Conservation (phyloP, 768 basidiomycete genomes). For the Agrocybe chaxingu region DNA sequence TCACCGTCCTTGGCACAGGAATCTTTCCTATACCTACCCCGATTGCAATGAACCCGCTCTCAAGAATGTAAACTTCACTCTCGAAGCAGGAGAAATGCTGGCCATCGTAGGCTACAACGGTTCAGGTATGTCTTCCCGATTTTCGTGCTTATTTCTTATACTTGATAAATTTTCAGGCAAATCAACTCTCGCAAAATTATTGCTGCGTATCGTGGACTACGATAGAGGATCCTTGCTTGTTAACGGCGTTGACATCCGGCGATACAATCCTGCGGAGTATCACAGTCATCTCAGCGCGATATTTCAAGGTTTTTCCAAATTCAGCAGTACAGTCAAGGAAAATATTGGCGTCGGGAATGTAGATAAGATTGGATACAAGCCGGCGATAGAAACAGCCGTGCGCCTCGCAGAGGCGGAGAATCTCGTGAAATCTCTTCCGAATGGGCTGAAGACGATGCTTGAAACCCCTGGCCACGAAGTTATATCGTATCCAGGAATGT, state of each 20-base stretch:
- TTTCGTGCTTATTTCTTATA: constrained; percentile 8
- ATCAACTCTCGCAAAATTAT: constrained; percentile 80
- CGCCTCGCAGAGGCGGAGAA: constrained; percentile 67
- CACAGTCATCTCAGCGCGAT: constrained; percentile 77
- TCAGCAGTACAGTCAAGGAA: constrained; percentile 71
- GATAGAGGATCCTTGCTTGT: constrained; percentile 64
- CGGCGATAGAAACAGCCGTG: constrained; percentile 63
- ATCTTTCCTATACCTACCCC: constrained; percentile 73
- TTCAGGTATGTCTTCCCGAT: constrained; percentile 49
- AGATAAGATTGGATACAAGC: constrained; percentile 52
- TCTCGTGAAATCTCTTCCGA: constrained; percentile 63
- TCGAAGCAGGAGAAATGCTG: constrained; percentile 74
- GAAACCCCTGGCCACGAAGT: constrained; percentile 60
- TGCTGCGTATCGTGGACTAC: constrained; percentile 78
- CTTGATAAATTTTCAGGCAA: constrained; percentile 51
- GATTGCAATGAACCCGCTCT: constrained; percentile 67
- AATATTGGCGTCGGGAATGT: constrained; percentile 86
- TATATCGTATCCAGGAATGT: constrained; percentile 42
- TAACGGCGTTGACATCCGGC: constrained; percentile 68
- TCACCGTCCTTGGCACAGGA: constrained; percentile 21
- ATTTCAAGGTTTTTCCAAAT: constrained; percentile 85
- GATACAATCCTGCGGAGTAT: constrained; percentile 63
- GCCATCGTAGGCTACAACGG: constrained; percentile 87
- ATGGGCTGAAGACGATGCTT: constrained; percentile 71
- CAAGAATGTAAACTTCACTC: constrained; percentile 62